phyloP scores from a whole-genome alignment of 495 filamentous ascomycete species.

The Chaetomium fimeti region DNA sequence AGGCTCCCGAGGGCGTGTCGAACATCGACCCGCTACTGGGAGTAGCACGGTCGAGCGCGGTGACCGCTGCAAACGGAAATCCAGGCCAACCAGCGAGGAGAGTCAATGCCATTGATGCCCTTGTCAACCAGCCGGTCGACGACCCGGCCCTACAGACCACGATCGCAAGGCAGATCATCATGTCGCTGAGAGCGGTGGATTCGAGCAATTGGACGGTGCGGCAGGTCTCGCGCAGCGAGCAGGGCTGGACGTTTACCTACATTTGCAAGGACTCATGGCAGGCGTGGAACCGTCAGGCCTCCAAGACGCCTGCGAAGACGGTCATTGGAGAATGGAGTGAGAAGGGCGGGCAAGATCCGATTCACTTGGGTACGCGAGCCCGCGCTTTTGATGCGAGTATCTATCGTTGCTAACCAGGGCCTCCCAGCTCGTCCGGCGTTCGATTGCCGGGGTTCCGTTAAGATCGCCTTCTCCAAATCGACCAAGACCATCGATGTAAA shows the following conservation, averaged over 20 bases:
- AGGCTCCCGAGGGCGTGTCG: conserved; percentile 29
- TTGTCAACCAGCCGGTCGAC: conserved; percentile 45
- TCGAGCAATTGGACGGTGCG: conserved; percentile 45
- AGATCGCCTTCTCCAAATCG: conserved; percentile 44
- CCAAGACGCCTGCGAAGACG: conserved; percentile 38
- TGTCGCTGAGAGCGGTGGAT: conserved; percentile 40
- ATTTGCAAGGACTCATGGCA: conserved; percentile 50
- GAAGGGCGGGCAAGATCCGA: conserved; percentile 40
- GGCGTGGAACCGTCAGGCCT: conserved; percentile 45
- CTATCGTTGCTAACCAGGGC: conserved; percentile 23
- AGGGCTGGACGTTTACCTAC: conserved; percentile 51
- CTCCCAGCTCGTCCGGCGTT: conserved; percentile 48
- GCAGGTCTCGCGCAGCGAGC: conserved; percentile 39
- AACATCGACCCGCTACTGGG: conserved; percentile 34
- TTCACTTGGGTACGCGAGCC: conserved; percentile 37
- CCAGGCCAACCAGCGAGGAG: conserved; percentile 18
- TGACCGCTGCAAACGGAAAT: conserved; percentile 13
- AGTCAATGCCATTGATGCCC: conserved; percentile 39
- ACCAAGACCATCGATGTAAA: conserved; percentile 44
- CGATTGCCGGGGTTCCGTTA: conserved; percentile 49
- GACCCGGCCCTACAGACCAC: conserved; percentile 45
- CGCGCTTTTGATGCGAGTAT: background rate
- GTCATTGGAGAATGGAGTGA: conserved; percentile 46
- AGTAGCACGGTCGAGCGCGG: conserved; percentile 22
- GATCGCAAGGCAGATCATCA: conserved; percentile 43